Conservation (phyloP, 2,329 filamentous ascomycete species). For the Hypomyces perniciosus region DNA sequence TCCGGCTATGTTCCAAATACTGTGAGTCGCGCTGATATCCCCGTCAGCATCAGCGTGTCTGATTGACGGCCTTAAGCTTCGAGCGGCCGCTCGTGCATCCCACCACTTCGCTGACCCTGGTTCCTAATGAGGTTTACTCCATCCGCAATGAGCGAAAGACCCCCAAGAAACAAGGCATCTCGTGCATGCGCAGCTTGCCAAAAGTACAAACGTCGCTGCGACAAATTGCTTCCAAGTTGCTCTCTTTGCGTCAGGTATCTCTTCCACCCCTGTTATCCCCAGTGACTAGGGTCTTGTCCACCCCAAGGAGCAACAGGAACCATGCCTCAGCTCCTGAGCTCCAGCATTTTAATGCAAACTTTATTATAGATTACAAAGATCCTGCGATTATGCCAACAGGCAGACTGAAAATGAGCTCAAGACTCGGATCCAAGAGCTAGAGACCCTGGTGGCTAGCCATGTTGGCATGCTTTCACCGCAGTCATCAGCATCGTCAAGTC, state of each 20-base stretch:
- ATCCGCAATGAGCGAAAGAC: not conserved
- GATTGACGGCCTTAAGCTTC: not conserved
- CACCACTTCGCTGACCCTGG: no score
- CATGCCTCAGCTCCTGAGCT: no score
- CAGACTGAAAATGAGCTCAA: conserved; percentile 8
- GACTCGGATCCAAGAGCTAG: conserved; percentile 12
- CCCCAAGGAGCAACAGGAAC: not conserved
- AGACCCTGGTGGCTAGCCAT: conserved; percentile 8
- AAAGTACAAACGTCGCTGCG: conserved; percentile 15
- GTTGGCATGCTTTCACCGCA: conserved; percentile 1
- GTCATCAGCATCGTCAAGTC: not conserved
- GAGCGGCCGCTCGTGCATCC: conserved; percentile 9
- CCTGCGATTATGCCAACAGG: conserved; percentile 8
- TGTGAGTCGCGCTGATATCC: conserved; percentile 4
- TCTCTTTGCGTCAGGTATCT: conserved; percentile 12
- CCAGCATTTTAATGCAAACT: not conserved
- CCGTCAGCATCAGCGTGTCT: conserved; percentile 2
- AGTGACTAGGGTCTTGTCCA: not conserved
- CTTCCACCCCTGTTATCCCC: not conserved
- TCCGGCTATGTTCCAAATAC: conserved; percentile 6
- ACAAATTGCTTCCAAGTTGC: conserved; percentile 12
- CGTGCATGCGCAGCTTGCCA: conserved; percentile 13
- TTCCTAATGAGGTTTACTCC: not conserved
- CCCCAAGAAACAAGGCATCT: conserved; percentile 1
- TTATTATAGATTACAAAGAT: conserved; percentile 2